phyloP scores from a whole-genome alignment of 768 basidiomycete species.

The Nevesoporus exiguus region DNA sequence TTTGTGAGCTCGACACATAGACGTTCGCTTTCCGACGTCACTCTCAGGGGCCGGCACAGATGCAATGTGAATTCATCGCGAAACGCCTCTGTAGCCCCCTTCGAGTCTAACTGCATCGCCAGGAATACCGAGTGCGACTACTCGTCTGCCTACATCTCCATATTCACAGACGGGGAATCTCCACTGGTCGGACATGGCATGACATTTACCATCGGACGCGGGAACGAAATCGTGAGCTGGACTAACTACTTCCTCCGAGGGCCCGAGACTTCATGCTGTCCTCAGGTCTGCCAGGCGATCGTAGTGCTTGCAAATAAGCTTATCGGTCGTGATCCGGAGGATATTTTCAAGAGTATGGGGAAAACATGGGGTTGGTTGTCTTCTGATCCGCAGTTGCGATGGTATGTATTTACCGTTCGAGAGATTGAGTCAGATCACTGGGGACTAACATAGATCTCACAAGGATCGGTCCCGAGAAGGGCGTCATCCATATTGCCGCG shows the following conservation, averaged over 20 bases:
- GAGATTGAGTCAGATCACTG: neutral
- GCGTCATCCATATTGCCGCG: conserved; percentile 88
- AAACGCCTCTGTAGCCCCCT: neutral
- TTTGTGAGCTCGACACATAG: conserved; percentile 35
- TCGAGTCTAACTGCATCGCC: neutral
- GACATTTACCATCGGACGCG: conserved; percentile 93
- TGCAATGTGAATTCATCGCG: conserved; percentile 61
- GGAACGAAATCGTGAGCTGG: conserved; percentile 79
- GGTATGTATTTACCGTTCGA: conserved; percentile 41
- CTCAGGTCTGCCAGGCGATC: conserved; percentile 78
- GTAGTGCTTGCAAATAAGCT: conserved; percentile 76
- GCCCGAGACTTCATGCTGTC: conserved; percentile 3
- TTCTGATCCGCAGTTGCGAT: conserved; percentile 87
- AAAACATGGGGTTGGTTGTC: conserved; percentile 84
- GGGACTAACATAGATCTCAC: neutral
- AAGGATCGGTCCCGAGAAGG: conserved; percentile 93
- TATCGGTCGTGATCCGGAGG: conserved; percentile 76
- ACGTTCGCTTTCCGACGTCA: conserved; percentile 91
- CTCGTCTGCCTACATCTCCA: conserved; percentile 85
- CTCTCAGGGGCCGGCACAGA: conserved; percentile 90
- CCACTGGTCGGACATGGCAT: conserved; percentile 85
- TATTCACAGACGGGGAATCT: conserved; percentile 61
- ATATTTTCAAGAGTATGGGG: conserved; percentile 88
- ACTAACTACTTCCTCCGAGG: neutral
- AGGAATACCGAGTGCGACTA: conserved; percentile 98